Conservation (phyloP, 257 asterid species). For the Schizonepeta tenuifolia region DNA sequence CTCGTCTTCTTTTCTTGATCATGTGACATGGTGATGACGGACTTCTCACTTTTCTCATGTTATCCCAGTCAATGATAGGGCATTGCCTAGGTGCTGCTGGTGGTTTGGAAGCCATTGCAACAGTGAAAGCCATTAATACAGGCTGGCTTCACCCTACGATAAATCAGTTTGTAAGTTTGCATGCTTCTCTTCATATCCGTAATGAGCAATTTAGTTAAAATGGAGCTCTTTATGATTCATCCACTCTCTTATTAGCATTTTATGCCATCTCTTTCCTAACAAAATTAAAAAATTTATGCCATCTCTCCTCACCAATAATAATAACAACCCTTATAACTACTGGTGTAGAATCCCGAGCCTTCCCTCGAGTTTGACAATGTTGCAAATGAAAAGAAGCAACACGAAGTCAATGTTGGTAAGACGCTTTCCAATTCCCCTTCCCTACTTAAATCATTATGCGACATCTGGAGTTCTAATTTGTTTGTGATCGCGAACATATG, state of each 20-base stretch:
- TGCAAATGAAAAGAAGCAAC: slow-evolving; percentile 83
- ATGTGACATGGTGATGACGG: not conserved
- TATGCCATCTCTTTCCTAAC: no score
- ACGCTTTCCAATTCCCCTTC: slow-evolving; percentile 5
- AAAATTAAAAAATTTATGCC: not conserved
- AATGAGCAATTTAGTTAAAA: not conserved
- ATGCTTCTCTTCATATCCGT: not conserved
- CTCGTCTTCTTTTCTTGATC: not conserved
- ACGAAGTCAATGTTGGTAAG: slow-evolving; percentile 91
- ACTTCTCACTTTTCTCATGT: slow-evolving; percentile 27
- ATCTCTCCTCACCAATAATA: not conserved
- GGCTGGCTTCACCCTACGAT: slow-evolving; percentile 97
- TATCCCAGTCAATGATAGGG: slow-evolving; percentile 84
- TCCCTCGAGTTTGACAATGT: slow-evolving; percentile 85
- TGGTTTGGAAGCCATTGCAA: slow-evolving; percentile 91
- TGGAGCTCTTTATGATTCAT: not conserved
- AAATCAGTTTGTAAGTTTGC: slow-evolving; percentile 72
- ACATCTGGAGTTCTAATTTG: not conserved
- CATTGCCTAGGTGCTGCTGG: slow-evolving; percentile 95
- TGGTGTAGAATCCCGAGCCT: slow-evolving; percentile 83
- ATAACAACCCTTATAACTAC: slow-evolving; percentile 9
- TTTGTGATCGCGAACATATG: slow-evolving; percentile 28
- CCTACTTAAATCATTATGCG: not conserved
- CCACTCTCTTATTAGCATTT: no score
- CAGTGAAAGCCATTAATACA: slow-evolving; percentile 78